These are phyloP conservation scores for Xylaria scruposa DNA, from an alignment of 495 filamentous ascomycete species.

Conservation along the genomic window DNA sequence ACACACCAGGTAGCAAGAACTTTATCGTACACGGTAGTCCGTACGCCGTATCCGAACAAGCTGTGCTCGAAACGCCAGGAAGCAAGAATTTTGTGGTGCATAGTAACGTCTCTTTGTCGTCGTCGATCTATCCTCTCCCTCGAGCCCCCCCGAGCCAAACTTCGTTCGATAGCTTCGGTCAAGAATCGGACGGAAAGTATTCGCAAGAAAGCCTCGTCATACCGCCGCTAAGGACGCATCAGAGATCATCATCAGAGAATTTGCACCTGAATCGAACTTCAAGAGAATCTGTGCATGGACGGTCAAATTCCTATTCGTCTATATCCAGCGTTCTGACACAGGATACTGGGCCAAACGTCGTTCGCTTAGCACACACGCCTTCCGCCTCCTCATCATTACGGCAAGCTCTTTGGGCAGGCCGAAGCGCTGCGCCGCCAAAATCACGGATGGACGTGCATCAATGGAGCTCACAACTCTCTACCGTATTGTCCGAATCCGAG, in stretches of 20 bases:
- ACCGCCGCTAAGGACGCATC: slow-evolving; percentile 53
- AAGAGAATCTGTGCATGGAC: slow-evolving; percentile 54
- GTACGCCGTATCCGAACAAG: slow-evolving; percentile 24
- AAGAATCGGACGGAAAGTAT: slow-evolving; percentile 48
- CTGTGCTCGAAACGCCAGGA: slow-evolving; percentile 26
- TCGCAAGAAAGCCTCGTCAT: slow-evolving; percentile 62
- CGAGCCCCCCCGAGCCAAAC: slow-evolving; percentile 33
- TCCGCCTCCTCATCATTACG: slow-evolving; percentile 38
- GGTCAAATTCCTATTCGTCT: slow-evolving; percentile 57
- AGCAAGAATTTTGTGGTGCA: slow-evolving; percentile 27
- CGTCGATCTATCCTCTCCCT: slow-evolving; percentile 39
- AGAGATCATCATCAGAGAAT: slow-evolving; percentile 53
- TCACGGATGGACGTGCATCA: slow-evolving; percentile 53
- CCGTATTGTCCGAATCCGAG: slow-evolving; percentile 71
- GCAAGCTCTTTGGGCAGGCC: slow-evolving; percentile 36
- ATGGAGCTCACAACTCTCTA: slow-evolving; percentile 79
- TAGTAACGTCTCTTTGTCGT: slow-evolving; percentile 48
- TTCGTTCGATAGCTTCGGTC: slow-evolving; percentile 39
- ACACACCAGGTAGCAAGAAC: slow-evolving; percentile 26
- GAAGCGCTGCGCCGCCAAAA: slow-evolving; percentile 29
- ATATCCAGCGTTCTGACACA: slow-evolving; percentile 55
- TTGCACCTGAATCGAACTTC: slow-evolving; percentile 57
- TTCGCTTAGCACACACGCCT: slow-evolving; percentile 33
- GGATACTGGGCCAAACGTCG: slow-evolving; percentile 47
- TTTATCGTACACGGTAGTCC: slow-evolving; percentile 29